Base-by-base conservation (phyloP, 345 rosid species). In the Draba incana region DNA sequence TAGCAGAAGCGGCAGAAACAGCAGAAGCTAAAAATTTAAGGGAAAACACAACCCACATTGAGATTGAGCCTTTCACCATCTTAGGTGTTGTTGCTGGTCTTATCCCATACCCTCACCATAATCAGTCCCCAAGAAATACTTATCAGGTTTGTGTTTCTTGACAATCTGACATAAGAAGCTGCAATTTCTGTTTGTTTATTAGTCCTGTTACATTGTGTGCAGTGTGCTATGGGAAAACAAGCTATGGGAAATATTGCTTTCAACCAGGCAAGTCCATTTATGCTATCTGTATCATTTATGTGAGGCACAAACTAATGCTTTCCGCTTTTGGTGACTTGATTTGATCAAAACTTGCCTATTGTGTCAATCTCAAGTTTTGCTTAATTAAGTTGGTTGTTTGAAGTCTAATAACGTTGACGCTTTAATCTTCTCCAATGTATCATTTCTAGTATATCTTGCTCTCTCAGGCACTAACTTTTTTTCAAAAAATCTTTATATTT, bases 191-290 rank as follows among this genome's bases (percentile, higher is more conserved):
- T 41, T 58, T 3, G 24, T 68, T 51, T 46, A 28, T n/a, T 41
- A 48, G 14, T 62, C 49, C 25, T 57, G 45, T 49, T 66, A 42
- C 48, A 16, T 23, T 51, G 14, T 69, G 8, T 77, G 41, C 71
- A 93, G 98, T 93, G 98, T 79, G 97, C 97, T 55, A 93, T 93
- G 97, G 98, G 98, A 61, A 93, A 93, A 84, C 98, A 93, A 84
- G 96, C 96, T 10, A 93, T 93, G 98, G 98, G 97, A 66, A 93
- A 88, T 72, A 87, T 93, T 59, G 96, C 97, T 57, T 88, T 87
- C 78, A 93, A 93, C 76, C 91, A 93, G 92, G 98, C 79, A 79
- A 80, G 88, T 73, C 54, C 42, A 31, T 14, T 64, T 64, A 48
- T 52, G 15, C 20, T 20, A 20, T 5, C 33, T 35, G 39, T 57